phyloP scores from a whole-genome alignment of 129 eudicot species.

The Dittrichia graveolens region DNA sequence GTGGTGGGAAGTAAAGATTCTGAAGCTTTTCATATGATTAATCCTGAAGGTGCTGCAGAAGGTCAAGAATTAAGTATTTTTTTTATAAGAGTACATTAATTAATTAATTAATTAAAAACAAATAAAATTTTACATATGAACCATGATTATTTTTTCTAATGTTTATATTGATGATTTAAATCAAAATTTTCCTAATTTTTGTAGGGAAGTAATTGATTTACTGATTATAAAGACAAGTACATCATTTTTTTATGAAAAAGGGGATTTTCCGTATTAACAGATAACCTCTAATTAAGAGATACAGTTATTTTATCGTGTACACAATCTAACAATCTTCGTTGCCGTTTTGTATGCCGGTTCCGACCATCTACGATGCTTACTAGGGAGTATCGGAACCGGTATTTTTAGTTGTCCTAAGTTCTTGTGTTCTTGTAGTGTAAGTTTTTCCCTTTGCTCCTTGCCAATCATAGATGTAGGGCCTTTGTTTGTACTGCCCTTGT shows the following conservation, averaged over 20 bases:
- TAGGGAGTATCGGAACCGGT: no score
- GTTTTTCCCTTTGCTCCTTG: no score
- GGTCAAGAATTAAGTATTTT: slow-evolving; percentile 83
- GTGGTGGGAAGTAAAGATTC: slow-evolving; percentile 82
- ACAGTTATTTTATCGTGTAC: no score
- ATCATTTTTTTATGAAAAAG: neutral
- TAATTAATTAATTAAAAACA: slow-evolving; percentile 8
- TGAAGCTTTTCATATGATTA: slow-evolving; percentile 81
- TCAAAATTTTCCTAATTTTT: neutral
- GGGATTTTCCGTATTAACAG: no score
- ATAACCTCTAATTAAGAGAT: no score
- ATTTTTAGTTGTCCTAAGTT: no score
- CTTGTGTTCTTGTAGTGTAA: no score
- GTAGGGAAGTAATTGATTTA: slow-evolving; percentile 1
- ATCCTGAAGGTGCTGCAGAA: slow-evolving; percentile 70
- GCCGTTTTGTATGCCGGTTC: no score
- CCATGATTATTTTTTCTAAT: slow-evolving; percentile 6
- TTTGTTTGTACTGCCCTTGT: no score
- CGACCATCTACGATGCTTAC: no score
- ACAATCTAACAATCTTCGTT: no score
- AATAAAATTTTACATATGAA: slow-evolving; percentile 2
- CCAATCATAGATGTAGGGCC: no score
- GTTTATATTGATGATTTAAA: slow-evolving; percentile 15
- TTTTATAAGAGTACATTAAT: slow-evolving; percentile 53
- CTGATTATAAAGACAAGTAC: neutral